These are phyloP conservation scores for Ceratopteris richardii DNA, from an alignment of 75 land plant genomes.

Conservation along the genomic window DNA sequence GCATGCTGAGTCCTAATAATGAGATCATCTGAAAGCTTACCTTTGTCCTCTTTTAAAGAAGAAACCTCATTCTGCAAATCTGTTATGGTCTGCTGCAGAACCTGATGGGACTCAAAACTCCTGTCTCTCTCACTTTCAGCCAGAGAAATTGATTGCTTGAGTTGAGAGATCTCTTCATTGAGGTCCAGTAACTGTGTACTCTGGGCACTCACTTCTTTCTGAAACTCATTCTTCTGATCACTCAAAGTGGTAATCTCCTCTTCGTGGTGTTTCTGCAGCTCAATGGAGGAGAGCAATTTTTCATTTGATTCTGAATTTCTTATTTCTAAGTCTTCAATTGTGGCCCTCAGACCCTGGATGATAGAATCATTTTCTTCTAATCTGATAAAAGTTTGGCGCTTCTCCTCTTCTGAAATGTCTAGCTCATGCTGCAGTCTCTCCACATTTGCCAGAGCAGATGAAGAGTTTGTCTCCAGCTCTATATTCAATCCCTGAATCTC, in stretches of 20 bases:
- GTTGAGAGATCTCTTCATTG: neutral
- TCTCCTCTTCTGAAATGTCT: no score
- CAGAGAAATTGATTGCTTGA: neutral
- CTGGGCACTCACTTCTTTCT: neutral
- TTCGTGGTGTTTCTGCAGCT: no score
- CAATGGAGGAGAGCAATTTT: no score
- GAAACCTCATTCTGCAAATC: constrained; percentile 31
- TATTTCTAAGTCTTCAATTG: no score
- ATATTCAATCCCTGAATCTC: neutral
- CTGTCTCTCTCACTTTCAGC: neutral
- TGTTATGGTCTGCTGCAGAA: constrained; percentile 17
- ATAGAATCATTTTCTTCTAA: no score
- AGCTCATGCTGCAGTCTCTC: no score
- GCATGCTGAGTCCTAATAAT: neutral
- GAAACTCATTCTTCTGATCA: neutral
- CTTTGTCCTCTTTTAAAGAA: neutral
- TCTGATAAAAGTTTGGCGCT: no score
- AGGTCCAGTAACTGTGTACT: neutral
- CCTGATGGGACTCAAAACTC: neutral
- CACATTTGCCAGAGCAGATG: no score
- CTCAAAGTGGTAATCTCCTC: neutral
- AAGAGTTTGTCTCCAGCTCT: no score
- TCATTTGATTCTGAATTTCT: no score
- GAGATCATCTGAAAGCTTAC: neutral
- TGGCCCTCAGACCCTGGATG: no score